Base-by-base conservation (phyloP, 345 rosid species). In the Dipteronia dyeriana region DNA sequence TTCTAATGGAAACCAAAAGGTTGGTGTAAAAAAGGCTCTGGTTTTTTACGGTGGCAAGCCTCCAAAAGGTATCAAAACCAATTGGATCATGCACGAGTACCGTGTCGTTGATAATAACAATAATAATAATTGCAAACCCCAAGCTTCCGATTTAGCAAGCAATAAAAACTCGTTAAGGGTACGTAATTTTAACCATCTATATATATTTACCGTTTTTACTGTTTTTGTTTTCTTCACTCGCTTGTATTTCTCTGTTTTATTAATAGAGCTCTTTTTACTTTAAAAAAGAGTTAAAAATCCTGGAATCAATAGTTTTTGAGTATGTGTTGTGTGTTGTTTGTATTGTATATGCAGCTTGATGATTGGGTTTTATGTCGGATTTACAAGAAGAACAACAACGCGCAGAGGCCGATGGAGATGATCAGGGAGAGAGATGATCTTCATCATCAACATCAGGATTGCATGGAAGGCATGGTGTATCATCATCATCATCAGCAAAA, bases 351-450 rank as follows among this genome's bases (percentile, higher is more conserved):
- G 14, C 56, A 87, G 90, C 86, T 87, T 68, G 90, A 87, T 69
- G 90, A 87, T 71, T 87, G 88, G 90, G 90, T 87, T 70, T 60
- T 87, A 10, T 87, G 90, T 74, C 88, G 88, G 79, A 87, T 87
- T 59, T 87, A 87, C 82, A 85, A 87, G 88, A 87, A 87, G 64
- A 76, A 70, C 74, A 79, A 68, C 70, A 75, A 34, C 6, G 38
- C 83, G 1, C 86, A 86, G 20, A 79, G 88, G 43, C 57, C 60
- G 8, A 68, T 68, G 68, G 79, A 76, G 49, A 41, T 41, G 49
- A 41, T 41, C 26, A 57, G 31, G 2, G 75, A 81, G 4, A 39
- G 76, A 34, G 86, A 83, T 56, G 45, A 41, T 41, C 45, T 34
- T 34, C 38, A 34, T 34, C 22, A 19, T 9, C 16, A 14, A 13